Conservation (phyloP, 1,284 basidiomycete species). For the Ganoderma meredithae region DNA sequence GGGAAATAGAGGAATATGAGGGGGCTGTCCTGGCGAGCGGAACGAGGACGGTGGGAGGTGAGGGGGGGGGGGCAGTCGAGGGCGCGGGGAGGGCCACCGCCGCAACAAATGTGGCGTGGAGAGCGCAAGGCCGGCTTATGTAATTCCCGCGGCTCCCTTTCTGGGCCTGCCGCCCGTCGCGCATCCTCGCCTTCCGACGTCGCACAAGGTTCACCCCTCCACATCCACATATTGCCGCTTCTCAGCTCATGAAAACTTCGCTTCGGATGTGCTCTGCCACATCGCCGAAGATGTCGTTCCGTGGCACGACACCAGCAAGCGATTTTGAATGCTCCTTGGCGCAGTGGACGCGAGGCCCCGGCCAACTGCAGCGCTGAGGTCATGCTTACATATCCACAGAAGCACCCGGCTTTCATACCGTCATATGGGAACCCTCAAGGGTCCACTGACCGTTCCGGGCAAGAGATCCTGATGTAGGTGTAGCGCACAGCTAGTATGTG, state of each 20-base stretch:
- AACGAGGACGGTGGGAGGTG: slow-evolving; percentile 19
- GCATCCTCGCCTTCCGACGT: neutral
- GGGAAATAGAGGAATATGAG: slow-evolving; percentile 1
- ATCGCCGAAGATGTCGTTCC: neutral
- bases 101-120: slow-evolving; percentile 31
- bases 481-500: neutral
- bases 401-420: slow-evolving; percentile 7
- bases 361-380: neutral
- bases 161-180: slow-evolving; percentile 10
- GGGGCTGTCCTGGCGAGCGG: slow-evolving; percentile 11
- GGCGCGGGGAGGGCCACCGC: slow-evolving; percentile 18
- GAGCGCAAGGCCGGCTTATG: slow-evolving; percentile 32
- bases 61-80: slow-evolving; percentile 21
- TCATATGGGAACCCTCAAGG: neutral
- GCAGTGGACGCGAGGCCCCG: neutral
- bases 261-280: neutral
- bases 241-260: neutral
- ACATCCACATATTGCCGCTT: neutral
- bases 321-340: slow-evolving; percentile 7
- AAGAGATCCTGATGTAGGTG: neutral
- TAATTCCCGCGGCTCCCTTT: slow-evolving; percentile 17
- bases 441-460: neutral
- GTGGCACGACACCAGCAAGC: neutral
- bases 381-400: neutral
- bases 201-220: slow-evolving; percentile 11